phyloP scores from a whole-genome alignment of 495 filamentous ascomycete species.

The Aspergillus wentii region DNA sequence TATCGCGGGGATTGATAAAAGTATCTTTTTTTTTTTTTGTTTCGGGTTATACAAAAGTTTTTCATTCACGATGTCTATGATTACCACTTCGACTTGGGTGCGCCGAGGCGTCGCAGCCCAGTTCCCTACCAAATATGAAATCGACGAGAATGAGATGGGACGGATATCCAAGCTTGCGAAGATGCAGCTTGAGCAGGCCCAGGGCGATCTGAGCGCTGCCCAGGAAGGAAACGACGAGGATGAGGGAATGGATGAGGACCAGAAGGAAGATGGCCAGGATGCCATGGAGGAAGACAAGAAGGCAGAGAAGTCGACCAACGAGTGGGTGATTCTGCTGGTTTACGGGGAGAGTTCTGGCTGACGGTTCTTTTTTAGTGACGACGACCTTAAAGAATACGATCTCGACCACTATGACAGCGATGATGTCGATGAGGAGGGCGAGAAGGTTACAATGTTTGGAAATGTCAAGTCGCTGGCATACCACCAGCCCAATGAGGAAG shows the following conservation, averaged over 20 bases:
- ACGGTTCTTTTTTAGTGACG: conserved; percentile 55
- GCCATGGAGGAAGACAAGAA: conserved; percentile 29
- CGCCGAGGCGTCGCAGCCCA: conserved; percentile 88
- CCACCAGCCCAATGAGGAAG: conserved; percentile 85
- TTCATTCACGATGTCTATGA: conserved; percentile 66
- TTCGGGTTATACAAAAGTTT: conserved; percentile 4
- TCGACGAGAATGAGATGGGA: conserved; percentile 88
- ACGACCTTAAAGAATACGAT: conserved; percentile 91
- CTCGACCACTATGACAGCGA: conserved; percentile 92
- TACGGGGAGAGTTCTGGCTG: conserved; percentile 1
- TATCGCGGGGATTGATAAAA: too few relatives aligned
- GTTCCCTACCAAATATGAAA: conserved; percentile 84
- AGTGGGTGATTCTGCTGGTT: neutral
- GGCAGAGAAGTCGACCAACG: conserved; percentile 10
- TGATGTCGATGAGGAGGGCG: conserved; percentile 58
- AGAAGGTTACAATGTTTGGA: conserved; percentile 87
- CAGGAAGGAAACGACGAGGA: conserved; percentile 33
- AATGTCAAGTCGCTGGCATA: conserved; percentile 91
- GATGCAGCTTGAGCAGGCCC: conserved; percentile 87
- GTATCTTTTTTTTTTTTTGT: conserved; percentile 9
- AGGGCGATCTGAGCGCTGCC: conserved; percentile 76
- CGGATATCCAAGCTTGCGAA: conserved; percentile 87
- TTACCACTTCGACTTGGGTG: conserved; percentile 91
- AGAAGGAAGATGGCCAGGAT: conserved; percentile 20
- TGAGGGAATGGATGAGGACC: conserved; percentile 23